Percentiles rank a stretch among this genome's conserved stretches.
phyloP scores from a whole-genome alignment of 1,284 basidiomycete species.

The Ustilago cynodontis region DNA sequence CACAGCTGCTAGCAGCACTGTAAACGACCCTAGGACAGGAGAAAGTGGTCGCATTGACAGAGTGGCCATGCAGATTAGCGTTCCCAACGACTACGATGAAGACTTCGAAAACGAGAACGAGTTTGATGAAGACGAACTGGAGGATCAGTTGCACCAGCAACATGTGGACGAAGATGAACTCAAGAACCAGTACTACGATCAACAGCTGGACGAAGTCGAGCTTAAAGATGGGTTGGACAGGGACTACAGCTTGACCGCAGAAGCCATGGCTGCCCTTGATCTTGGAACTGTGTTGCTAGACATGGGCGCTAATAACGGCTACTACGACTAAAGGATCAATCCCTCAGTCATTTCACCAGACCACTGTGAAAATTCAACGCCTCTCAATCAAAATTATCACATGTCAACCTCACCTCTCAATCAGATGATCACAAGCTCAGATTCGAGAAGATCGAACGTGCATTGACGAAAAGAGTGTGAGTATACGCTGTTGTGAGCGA shows the following conservation, averaged over 20 bases:
- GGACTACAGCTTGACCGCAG: conserved; percentile 22
- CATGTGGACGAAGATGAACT: neutral
- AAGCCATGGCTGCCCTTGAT: conserved; percentile 9
- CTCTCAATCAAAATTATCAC: neutral
- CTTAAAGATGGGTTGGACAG: neutral
- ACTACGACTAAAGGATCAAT: neutral
- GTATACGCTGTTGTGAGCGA: neutral
- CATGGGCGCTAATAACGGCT: neutral
- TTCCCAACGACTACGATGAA: neutral
- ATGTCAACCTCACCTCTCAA: neutral
- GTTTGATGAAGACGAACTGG: neutral
- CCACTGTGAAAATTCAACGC: neutral
- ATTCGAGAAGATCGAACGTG: neutral
- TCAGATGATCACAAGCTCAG: too few species aligned
- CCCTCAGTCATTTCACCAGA: neutral
- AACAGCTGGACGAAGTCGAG: neutral
- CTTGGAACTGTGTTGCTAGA: conserved; percentile 14
- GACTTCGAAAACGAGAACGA: neutral
- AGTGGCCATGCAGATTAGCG: neutral
- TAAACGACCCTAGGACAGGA: neutral
- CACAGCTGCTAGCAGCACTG: neutral
- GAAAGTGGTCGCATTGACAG: neutral
- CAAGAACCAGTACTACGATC: neutral
- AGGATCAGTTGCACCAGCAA: neutral
- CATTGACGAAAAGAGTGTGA: conserved; percentile 1